phyloP scores from a whole-genome alignment of 495 filamentous ascomycete genomes.

The Penicillium atrosanguineum region DNA sequence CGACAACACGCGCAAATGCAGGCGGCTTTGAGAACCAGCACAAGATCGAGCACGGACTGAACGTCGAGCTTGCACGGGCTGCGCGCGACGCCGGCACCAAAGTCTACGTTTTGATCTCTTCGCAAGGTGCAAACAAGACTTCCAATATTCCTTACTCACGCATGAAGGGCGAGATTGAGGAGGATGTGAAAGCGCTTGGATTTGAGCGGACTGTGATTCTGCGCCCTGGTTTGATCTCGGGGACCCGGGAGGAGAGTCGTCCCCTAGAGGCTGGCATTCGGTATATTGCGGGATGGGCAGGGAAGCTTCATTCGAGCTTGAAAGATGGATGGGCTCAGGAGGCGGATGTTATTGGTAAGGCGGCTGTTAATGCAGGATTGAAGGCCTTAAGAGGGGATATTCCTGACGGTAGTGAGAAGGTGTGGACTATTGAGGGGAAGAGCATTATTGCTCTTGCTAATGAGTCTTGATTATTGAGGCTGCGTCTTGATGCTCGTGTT shows the following conservation, averaged over 20 bases:
- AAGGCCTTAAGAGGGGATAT: slow-evolving; percentile 48
- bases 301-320: slow-evolving; percentile 51
- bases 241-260: slow-evolving; percentile 59
- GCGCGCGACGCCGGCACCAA: slow-evolving; percentile 62
- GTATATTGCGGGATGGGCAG: slow-evolving; percentile 47
- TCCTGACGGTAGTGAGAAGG: slow-evolving; percentile 42
- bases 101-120: slow-evolving; percentile 68
- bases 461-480: slow-evolving; percentile 14
- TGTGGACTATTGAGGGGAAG: slow-evolving; percentile 37
- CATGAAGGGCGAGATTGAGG: slow-evolving; percentile 83
- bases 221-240: slow-evolving; percentile 73
- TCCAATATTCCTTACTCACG: slow-evolving; percentile 55
- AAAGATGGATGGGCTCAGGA: slow-evolving; percentile 74
- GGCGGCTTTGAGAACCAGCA: slow-evolving; percentile 71
- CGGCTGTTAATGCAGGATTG: slow-evolving; percentile 57
- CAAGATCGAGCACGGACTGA: slow-evolving; percentile 74
- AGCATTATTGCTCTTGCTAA: slow-evolving; percentile 38
- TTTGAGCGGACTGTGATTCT: slow-evolving; percentile 76
- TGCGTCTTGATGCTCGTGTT: background rate
- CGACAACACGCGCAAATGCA: slow-evolving; percentile 62
- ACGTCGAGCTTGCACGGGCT: slow-evolving; percentile 64
- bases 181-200: slow-evolving; percentile 63
- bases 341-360: slow-evolving; percentile 67
- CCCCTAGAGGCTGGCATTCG: slow-evolving; percentile 45
- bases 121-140: slow-evolving; percentile 45